Percentiles rank a stretch among this genome's conserved stretches.
These are phyloP conservation scores for Pisolithus thermaeus DNA, from an alignment of 1,284 basidiomycete species.

Conservation along the genomic window DNA sequence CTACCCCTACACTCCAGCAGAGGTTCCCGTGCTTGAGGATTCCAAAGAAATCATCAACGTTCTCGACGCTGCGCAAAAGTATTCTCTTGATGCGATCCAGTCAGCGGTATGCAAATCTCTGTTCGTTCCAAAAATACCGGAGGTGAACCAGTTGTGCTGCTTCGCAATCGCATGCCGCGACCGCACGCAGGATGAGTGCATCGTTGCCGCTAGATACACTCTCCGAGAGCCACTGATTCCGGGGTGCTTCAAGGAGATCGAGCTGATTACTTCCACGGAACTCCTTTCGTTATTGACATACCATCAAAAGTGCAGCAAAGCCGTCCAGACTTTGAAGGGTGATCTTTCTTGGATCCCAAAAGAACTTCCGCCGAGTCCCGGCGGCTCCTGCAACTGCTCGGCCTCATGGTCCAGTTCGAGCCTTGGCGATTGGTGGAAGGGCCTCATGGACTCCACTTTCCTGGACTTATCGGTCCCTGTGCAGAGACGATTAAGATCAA, in stretches of 20 bases:
- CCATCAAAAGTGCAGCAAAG: conserved; percentile 12
- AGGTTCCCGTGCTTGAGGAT: conserved; percentile 14
- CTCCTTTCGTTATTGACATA: conserved; percentile 19
- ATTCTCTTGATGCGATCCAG: conserved; percentile 15
- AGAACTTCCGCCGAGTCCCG: conserved; percentile 4
- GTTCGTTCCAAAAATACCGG: conserved; percentile 12
- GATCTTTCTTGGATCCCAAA: conserved; percentile 14
- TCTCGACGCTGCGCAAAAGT: conserved; percentile 17
- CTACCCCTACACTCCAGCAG: conserved; percentile 19
- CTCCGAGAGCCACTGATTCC: conserved; percentile 13
- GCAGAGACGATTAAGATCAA: conserved; percentile 5
- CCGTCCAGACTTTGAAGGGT: conserved; percentile 9
- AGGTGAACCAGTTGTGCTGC: conserved; percentile 12
- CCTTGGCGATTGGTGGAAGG: conserved; percentile 14
- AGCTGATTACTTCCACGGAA: conserved; percentile 13
- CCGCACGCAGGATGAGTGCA: conserved; percentile 5
- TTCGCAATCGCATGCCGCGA: conserved; percentile 15
- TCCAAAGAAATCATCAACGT: conserved; percentile 11
- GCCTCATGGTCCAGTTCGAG: background rate
- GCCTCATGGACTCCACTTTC: conserved; percentile 11
- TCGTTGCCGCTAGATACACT: conserved; percentile 13
- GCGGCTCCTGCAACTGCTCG: conserved; percentile 8
- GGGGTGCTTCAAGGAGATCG: conserved; percentile 13
- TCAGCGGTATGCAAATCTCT: conserved; percentile 9
- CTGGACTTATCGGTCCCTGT: conserved; percentile 11